A percentile compares a stretch with the other conserved stretches of the same genome.
Evolutionary conservation across 495 filamentous ascomycete species (phyloP).

Genomic region (Usnea hakonensis): DNA sequence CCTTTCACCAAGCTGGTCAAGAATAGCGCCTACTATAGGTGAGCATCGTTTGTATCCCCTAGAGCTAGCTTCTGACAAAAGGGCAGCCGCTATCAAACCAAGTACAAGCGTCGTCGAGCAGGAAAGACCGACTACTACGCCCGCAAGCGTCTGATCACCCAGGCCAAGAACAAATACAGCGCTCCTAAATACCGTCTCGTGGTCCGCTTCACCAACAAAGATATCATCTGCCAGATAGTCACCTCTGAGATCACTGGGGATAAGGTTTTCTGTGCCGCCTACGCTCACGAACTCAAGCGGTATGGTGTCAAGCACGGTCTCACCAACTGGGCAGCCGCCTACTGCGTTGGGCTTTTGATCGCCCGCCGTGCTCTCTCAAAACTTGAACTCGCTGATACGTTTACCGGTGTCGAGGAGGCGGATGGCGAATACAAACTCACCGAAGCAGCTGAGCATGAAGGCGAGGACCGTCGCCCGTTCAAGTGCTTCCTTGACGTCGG

Average conservation of each 20-base stretch:
- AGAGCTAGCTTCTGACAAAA: conserved; percentile 11
- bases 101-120: conserved; percentile 93
- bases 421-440: conserved; percentile 91
- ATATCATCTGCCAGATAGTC: conserved; percentile 97
- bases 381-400: conserved; percentile 85
- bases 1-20: conserved; percentile 92
- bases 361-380: conserved; percentile 95
- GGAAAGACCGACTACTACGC: conserved; percentile 99
- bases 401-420: conserved; percentile 88
- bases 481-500: conserved; percentile 98
- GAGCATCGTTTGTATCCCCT: conserved; percentile 31
- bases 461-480: conserved; percentile 87
- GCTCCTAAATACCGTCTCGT: conserved; percentile 99
- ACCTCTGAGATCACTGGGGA: conserved; percentile 94
- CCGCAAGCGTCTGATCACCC: conserved; percentile 97
- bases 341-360: conserved; percentile 91
- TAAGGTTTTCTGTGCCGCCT: conserved; percentile 89
- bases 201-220: conserved; percentile 99
- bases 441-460: conserved; percentile 79
- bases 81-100: conserved; percentile 91
- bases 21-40: conserved; percentile 97
- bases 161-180: conserved; percentile 99
- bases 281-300: conserved; percentile 93
- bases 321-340: conserved; percentile 99
- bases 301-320: conserved; percentile 97